Conservation (phyloP, 306 rosid species). For the Abrus pulchellus region DNA sequence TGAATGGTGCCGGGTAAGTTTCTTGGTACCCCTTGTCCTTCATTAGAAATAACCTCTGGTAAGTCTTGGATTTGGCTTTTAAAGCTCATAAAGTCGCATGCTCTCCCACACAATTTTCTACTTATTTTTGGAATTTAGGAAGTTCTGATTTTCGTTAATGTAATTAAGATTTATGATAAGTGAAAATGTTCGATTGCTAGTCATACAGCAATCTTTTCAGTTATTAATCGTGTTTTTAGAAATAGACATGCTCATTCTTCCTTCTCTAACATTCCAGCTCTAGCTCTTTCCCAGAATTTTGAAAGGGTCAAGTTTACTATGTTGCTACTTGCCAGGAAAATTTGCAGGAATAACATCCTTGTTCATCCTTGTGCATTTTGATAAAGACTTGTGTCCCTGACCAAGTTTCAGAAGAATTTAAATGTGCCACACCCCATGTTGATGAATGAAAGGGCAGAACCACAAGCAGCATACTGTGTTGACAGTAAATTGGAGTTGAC, state of each 20-base stretch:
- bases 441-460: slow-evolving; percentile 42
- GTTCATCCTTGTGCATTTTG: slow-evolving; percentile 34
- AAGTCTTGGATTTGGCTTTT: not conserved
- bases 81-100: not conserved
- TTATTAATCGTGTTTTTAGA: not conserved
- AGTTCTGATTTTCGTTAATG: slow-evolving; percentile 17
- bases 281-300: not conserved
- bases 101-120: not conserved
- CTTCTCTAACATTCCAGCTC: not conserved
- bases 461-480: slow-evolving; percentile 47
- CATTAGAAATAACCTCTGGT: not conserved
- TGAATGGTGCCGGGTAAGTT: slow-evolving; percentile 58
- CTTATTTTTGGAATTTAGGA: not conserved
- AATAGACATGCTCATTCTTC: not conserved
- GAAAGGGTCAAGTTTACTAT: slow-evolving; percentile 17
- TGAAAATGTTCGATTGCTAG: not conserved
- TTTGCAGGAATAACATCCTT: slow-evolving; percentile 23
- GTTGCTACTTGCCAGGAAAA: not conserved
- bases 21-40: slow-evolving; percentile 39
- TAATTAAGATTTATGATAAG: not conserved
- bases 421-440: slow-evolving; percentile 24
- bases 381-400: slow-evolving; percentile 43
- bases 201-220: slow-evolving; percentile 20
- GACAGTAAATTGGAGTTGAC: slow-evolving; percentile 53
- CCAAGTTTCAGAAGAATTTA: slow-evolving; percentile 51